Evolutionary conservation across 2,329 filamentous ascomycete species (phyloP), one percentile per base, ranked within the genome.

Genomic region (Coniella vitis): DNA sequence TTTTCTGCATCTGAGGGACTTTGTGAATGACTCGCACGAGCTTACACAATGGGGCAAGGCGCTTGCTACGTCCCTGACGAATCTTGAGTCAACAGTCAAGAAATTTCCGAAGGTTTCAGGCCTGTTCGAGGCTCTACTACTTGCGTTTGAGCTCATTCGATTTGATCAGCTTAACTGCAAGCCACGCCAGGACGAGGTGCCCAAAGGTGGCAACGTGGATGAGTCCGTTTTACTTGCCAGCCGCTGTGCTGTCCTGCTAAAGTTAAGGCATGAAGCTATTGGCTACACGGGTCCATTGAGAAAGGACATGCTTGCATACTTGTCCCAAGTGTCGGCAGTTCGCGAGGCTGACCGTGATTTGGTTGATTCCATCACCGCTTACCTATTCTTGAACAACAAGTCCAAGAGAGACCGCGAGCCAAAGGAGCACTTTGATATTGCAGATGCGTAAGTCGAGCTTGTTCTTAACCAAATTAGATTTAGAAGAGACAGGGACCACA

Each of bases 231-330:
- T 93, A 48, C 76, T 98, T 38, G 83, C 97, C 59, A 93, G 90
- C 57, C 85, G 93, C 35, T 85, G 90, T 53, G 87, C 90, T 13
- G 90, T 87, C 46, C 73, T 97, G 50, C 79, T 90, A 45, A 88
- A 86, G 61, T 74, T 97, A 54, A 81, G 83, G 29, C 93, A 98
- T 64, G 79, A 87, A 58, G 76, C 79, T 3, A 90, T 91, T 57
- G 93, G 93, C 25, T 98, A 96, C 67, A 96, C 91, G 2, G 93
- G 93, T 1, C 91, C 93, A 1, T 76, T 98, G 1, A 95, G 90
- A 72, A 85, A 93, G 65, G 90, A 91, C 57, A 75, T 96, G 45
- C 75, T 98, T 37, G 84, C 83, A 21, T 98, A 90, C 71, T 86
- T 89, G 53, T 90, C 89, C 1, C 75, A 97, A 50, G 83, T 89